phyloP scores from a whole-genome alignment of 2,329 filamentous ascomycete genomes.

The Microcera coccophila region DNA sequence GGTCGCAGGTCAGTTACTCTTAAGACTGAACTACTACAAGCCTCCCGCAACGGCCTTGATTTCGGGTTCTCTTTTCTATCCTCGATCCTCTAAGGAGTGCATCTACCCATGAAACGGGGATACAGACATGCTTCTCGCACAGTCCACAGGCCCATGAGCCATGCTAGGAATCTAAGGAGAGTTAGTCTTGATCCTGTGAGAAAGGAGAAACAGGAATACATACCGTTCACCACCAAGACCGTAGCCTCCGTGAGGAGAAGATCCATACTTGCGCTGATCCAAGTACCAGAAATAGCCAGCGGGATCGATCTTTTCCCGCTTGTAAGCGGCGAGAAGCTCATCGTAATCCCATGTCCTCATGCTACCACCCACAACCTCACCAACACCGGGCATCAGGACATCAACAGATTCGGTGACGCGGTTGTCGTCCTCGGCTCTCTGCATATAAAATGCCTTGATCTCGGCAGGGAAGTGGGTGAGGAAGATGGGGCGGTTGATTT shows the following conservation, averaged over 20 bases:
- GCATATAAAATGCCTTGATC: constrained; percentile 99
- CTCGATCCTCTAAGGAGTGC: too few species aligned
- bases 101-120: too few species aligned
- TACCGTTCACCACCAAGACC: constrained; percentile 89
- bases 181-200: too few species aligned
- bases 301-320: constrained; percentile 79
- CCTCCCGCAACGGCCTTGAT: too few species aligned
- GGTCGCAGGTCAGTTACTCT: too few species aligned
- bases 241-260: constrained; percentile 87
- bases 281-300: constrained; percentile 97
- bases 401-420: constrained; percentile 94
- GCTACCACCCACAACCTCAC: constrained; percentile 91
- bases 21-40: too few species aligned
- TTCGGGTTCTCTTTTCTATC: too few species aligned
- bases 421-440: constrained; percentile 72
- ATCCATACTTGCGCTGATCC: constrained; percentile 91
- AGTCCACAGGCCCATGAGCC: too few species aligned
- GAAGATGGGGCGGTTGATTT: constrained; percentile 92
- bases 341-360: constrained; percentile 95
- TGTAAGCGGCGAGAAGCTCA: constrained; percentile 83
- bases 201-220: too few species aligned
- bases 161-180: too few species aligned
- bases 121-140: too few species aligned
- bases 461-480: constrained; percentile 94
- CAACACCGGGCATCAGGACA: constrained; percentile 81